Conservation (phyloP, 176 grass and related monocot species). For the Bothriochloa decipiens region DNA sequence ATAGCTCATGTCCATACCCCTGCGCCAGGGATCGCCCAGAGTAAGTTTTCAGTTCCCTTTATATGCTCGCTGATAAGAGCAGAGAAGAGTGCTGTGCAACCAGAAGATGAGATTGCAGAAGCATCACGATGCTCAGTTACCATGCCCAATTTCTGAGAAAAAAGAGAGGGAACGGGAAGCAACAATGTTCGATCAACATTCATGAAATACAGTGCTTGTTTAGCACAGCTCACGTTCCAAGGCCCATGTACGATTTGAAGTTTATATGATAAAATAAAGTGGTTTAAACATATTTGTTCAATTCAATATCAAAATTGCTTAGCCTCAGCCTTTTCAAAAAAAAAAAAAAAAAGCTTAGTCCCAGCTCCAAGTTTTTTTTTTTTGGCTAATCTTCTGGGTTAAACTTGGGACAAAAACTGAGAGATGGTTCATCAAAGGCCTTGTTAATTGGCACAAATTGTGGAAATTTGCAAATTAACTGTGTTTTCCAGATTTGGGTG, state of each 20-base stretch:
- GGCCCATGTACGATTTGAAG: too few species aligned
- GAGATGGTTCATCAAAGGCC: background rate
- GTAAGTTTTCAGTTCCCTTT: conserved; percentile 34
- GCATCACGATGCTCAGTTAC: too few species aligned
- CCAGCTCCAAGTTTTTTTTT: background rate
- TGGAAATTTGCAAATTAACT: background rate
- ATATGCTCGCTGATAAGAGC: too few species aligned
- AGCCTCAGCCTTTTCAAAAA: too few species aligned
- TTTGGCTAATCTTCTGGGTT: background rate
- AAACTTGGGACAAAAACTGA: background rate
- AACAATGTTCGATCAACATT: too few species aligned
- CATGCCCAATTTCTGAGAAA: too few species aligned
- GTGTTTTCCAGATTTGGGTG: background rate
- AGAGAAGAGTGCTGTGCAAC: too few species aligned
- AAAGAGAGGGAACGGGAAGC: too few species aligned
- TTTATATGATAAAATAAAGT: background rate
- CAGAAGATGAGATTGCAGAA: too few species aligned
- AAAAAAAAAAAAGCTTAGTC: too few species aligned
- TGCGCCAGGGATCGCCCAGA: conserved; percentile 48
- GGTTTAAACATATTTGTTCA: background rate
- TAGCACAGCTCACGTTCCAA: too few species aligned
- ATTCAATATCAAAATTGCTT: background rate
- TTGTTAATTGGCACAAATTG: background rate
- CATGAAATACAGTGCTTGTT: too few species aligned
- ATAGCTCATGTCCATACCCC: conserved; percentile 64